Conservation (phyloP, 2,329 filamentous ascomycete species). For the Fusarium poae region DNA sequence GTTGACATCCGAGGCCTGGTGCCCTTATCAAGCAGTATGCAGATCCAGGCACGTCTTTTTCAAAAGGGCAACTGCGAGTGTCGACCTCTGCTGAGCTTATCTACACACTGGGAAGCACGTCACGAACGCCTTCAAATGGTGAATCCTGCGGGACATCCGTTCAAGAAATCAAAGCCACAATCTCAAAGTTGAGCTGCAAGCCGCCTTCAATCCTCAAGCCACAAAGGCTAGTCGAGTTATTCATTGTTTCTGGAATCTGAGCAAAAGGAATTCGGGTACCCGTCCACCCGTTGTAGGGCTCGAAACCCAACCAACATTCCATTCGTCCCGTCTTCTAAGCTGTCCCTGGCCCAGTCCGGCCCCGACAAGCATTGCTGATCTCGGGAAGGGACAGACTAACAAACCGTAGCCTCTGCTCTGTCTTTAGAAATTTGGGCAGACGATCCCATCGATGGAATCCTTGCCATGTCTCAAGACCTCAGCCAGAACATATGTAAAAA, state of each 20-base stretch:
- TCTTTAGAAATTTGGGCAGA: slow-evolving; percentile 7
- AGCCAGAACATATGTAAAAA: slow-evolving; percentile 7
- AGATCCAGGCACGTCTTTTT: background rate
- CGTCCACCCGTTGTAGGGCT: slow-evolving; percentile 29
- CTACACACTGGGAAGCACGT: slow-evolving; percentile 5
- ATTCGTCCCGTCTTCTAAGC: slow-evolving; percentile 35
- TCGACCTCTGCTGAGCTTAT: background rate
- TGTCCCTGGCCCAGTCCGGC: slow-evolving; percentile 20
- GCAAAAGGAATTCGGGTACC: slow-evolving; percentile 34
- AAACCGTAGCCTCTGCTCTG: slow-evolving; percentile 22
- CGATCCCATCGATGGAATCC: slow-evolving; percentile 21
- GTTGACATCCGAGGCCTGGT: background rate
- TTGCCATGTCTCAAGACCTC: slow-evolving; percentile 16
- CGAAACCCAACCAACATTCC: slow-evolving; percentile 36
- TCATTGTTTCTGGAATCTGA: slow-evolving; percentile 24
- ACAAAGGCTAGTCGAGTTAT: slow-evolving; percentile 15
- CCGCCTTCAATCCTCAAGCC: slow-evolving; percentile 36
- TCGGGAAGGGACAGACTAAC: slow-evolving; percentile 42
- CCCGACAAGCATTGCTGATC: slow-evolving; percentile 45
- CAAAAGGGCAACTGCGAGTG: background rate
- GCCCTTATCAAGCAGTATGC: background rate
- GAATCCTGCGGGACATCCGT: background rate
- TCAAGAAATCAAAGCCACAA: slow-evolving; percentile 1
- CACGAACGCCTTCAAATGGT: slow-evolving; percentile 5
- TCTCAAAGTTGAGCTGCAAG: slow-evolving; percentile 10